Conservation (phyloP, 805 yeast species). For the Candida railenensis region DNA sequence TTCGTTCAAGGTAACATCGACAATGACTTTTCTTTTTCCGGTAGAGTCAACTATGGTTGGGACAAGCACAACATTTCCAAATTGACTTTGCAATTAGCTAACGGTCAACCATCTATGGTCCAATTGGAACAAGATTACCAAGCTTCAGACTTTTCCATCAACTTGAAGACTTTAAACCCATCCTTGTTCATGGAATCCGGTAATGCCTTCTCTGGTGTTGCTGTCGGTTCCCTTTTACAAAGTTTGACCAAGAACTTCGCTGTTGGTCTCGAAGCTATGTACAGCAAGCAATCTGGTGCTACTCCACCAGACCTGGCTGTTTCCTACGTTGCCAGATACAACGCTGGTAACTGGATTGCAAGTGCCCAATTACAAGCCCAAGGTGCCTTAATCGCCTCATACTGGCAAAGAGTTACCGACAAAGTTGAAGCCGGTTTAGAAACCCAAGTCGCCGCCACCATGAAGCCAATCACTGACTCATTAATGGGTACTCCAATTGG, state of each 20-base stretch:
- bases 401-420: constrained; percentile 91
- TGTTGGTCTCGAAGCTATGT: constrained; percentile 89
- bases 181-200: constrained; percentile 62
- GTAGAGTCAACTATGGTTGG: constrained; percentile 93
- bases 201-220: constrained; percentile 73
- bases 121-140: constrained; percentile 96
- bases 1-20: constrained; percentile 92
- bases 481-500: constrained; percentile 79
- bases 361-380: constrained; percentile 91
- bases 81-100: constrained; percentile 82
- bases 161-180: constrained; percentile 91
- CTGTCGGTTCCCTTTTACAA: constrained; percentile 88
- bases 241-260: constrained; percentile 80
- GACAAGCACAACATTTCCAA: constrained; percentile 73
- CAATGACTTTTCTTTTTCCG: constrained; percentile 79
- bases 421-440: constrained; percentile 95
- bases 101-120: constrained; percentile 88
- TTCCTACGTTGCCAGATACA: constrained; percentile 87
- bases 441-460: constrained; percentile 74
- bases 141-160: constrained; percentile 83
- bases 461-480: constrained; percentile 71
- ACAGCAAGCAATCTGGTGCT: constrained; percentile 66
- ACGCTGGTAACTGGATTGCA: constrained; percentile 86
- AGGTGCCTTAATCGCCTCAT: constrained; percentile 84
- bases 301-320: constrained; percentile 88